Percentiles rank a stretch among this genome's conserved stretches.
phyloP scores from a whole-genome alignment of 225 moss, liverwort and hornwort species.

The Bryoerythrophyllum caledonicum region DNA sequence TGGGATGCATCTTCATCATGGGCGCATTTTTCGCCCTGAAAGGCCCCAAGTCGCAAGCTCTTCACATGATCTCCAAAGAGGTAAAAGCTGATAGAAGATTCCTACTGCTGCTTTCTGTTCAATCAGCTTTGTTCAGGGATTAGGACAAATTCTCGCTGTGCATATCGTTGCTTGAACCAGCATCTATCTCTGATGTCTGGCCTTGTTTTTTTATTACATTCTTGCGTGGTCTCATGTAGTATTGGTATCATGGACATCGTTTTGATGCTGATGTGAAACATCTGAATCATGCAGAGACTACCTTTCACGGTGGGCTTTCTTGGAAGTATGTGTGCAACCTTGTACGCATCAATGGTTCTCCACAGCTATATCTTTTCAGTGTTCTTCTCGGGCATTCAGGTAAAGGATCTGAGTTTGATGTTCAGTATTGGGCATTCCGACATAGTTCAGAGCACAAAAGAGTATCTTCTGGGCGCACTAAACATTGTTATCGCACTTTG shows the following conservation, averaged over 20 bases:
- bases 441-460: background rate
- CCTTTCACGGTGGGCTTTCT: conserved; percentile 84
- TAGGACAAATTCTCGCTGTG: background rate
- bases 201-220: background rate
- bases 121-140: background rate
- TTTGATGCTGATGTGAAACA: background rate
- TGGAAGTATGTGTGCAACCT: conserved; percentile 84
- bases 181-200: background rate
- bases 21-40: conserved; percentile 89
- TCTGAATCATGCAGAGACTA: conserved; percentile 62
- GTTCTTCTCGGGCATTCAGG: conserved; percentile 84
- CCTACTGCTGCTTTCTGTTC: background rate
- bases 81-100: conserved; percentile 27
- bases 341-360: conserved; percentile 90
- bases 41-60: conserved; percentile 84
- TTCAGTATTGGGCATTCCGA: background rate
- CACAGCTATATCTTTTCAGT: conserved; percentile 87
- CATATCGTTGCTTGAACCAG: background rate
- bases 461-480: background rate
- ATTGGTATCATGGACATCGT: background rate
- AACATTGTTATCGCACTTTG: background rate
- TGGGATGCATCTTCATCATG: conserved; percentile 94
- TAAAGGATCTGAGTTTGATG: conserved; percentile 22
- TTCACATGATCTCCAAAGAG: conserved; percentile 94
- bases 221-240: background rate